phyloP scores from a whole-genome alignment of 2,329 filamentous ascomycete species.

The Arachnopeziza araneosa region DNA sequence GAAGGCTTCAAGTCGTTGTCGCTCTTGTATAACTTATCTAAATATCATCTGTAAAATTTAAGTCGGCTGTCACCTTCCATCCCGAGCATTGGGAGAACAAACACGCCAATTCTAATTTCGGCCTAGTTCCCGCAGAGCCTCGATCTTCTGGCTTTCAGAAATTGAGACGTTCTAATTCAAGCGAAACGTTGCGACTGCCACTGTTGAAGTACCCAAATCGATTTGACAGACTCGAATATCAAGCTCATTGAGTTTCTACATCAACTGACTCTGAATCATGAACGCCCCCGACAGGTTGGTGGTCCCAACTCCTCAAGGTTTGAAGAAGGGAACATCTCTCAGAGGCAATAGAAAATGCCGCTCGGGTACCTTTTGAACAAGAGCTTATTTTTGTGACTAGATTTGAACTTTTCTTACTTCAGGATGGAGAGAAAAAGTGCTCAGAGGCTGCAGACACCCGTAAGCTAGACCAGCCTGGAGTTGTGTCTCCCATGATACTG shows the following conservation, averaged over 20 bases:
- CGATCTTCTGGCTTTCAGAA: background rate
- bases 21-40: too few species aligned
- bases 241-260: background rate
- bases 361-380: too few species aligned
- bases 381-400: constrained; percentile 40
- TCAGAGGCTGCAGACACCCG: constrained; percentile 83
- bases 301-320: background rate
- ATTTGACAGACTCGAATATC: background rate
- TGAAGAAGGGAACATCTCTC: background rate
- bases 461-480: constrained; percentile 41
- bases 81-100: too few species aligned
- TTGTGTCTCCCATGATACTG: background rate
- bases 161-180: background rate
- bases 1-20: too few species aligned
- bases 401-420: constrained; percentile 89
- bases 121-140: background rate
- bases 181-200: background rate
- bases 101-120: background rate
- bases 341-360: background rate
- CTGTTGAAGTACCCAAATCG: too few species aligned
- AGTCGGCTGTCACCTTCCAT: too few species aligned
- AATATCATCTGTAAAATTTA: too few species aligned
- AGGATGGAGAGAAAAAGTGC: constrained; percentile 87
- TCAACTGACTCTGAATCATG: too few species aligned
- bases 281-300: constrained; percentile 6